Percentiles rank a stretch among this genome's conserved stretches.
Evolutionary conservation across 805 yeast species (phyloP).

Genomic region (Kluyveromyces aestuarii): DNA sequence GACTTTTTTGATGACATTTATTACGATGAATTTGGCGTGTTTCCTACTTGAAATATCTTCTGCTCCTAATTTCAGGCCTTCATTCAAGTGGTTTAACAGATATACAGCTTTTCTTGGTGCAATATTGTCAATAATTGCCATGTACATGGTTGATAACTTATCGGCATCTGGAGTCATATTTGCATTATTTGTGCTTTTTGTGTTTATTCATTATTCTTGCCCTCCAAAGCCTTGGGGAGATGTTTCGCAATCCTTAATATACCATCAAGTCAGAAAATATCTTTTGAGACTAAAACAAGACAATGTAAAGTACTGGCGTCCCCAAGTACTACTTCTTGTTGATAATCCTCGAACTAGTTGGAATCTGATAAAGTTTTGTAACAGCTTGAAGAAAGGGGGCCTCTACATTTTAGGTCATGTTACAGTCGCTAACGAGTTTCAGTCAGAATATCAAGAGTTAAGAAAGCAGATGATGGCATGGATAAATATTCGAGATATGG

Average conservation of each 20-base stretch:
- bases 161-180: constrained; percentile 73
- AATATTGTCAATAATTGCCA: constrained; percentile 60
- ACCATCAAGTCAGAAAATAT: constrained; percentile 94
- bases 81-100: constrained; percentile 78
- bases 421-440: constrained; percentile 48
- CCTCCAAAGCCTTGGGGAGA: constrained; percentile 99
- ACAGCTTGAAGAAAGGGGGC: constrained; percentile 92
- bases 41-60: constrained; percentile 78
- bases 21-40: constrained; percentile 91
- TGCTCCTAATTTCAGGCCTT: constrained; percentile 98
- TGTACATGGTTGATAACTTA: constrained; percentile 90
- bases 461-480: constrained; percentile 71
- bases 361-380: constrained; percentile 88
- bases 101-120: constrained; percentile 77
- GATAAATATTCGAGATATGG: constrained; percentile 69
- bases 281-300: constrained; percentile 69
- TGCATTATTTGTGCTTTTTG: constrained; percentile 54
- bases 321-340: constrained; percentile 79
- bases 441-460: constrained; percentile 57
- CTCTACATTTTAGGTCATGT: constrained; percentile 90
- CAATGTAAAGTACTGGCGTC: constrained; percentile 97
- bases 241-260: constrained; percentile 88
- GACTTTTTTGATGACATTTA: constrained; percentile 95
- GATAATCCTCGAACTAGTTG: constrained; percentile 90
- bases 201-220: constrained; percentile 78